Evolutionary conservation across 106 monocot species (phyloP), one percentile per base, ranked within the genome.

Genomic region (Dendrobium chrysotoxum): DNA sequence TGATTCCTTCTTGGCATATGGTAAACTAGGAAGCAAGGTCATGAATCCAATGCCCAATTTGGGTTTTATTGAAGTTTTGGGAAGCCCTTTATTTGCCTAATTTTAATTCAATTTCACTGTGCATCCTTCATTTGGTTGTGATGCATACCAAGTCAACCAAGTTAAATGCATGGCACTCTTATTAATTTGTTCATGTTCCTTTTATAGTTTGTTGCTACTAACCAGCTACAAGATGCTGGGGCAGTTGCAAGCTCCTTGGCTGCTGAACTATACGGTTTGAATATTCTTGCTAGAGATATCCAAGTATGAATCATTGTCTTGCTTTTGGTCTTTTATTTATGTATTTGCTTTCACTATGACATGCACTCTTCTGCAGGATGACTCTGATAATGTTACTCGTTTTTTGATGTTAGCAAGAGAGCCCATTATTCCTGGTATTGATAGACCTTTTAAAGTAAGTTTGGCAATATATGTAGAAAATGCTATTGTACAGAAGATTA

Each of bases 351-450:
- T 85, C 50, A 84, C 28, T 70, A 31, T 38, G 31, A 15, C 79
- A 40, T 53, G 25, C 26, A 18, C 72, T 41, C 9, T 82, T 83
- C 16, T 85, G 72, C 45, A 98, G 98, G 95, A 98, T 85, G 88
- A 98, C 83, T 53, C 88, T 80, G 92, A 95, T 77, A 98, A 98
- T 84, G 80, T 98, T 18, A 98, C 98, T 45, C 86, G 98, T 18
- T 98, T 98, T 77, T 76, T 98, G 17, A 98, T 98, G 88, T 82
- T 98, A 64, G 98, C 95, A 79, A 89, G 98, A 85, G 92, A 98
- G 81, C 98, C 98, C 15, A 90, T 93, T 77, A 95, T 98, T 88
- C 95, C 95, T 44, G 82, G 89, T 28, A 81, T 81, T 66, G 81
- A 87, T 53, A 89, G 71, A 46, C 88, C 88, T 61, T 98, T 95